These are phyloP conservation scores for Blastomyces percursus DNA, from an alignment of 2,329 filamentous ascomycete genomes.

Conservation along the genomic window DNA sequence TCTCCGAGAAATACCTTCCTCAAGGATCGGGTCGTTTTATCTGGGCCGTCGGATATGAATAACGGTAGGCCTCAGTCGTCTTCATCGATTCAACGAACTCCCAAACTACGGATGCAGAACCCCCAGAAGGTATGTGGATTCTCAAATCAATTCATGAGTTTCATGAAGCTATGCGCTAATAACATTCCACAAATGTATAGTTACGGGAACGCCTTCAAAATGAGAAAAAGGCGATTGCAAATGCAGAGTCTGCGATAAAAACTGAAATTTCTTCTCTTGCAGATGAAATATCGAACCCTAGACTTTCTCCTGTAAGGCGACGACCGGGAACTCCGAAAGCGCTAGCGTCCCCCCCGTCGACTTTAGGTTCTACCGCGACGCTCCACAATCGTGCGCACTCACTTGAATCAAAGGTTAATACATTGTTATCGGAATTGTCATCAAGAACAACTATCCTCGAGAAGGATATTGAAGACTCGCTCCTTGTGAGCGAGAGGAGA, in stretches of 20 bases:
- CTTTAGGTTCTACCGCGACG: slow-evolving; percentile 13
- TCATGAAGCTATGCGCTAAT: background rate
- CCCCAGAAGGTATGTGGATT: slow-evolving; percentile 42
- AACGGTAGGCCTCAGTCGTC: slow-evolving; percentile 37
- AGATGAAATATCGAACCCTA: slow-evolving; percentile 56
- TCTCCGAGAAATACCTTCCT: slow-evolving; percentile 29
- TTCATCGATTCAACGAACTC: slow-evolving; percentile 58
- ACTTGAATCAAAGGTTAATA: slow-evolving; percentile 57
- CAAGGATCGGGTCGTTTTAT: slow-evolving; percentile 24
- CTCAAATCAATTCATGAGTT: background rate
- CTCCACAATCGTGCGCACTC: slow-evolving; percentile 46
- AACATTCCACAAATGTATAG: slow-evolving; percentile 16
- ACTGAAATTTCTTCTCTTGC: slow-evolving; percentile 70
- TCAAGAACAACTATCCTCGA: slow-evolving; percentile 54
- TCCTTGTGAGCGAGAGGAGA: slow-evolving; percentile 66
- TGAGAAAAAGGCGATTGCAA: slow-evolving; percentile 63
- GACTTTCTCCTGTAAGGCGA: slow-evolving; percentile 11
- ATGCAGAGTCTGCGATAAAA: slow-evolving; percentile 58
- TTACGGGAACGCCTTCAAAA: slow-evolving; percentile 71
- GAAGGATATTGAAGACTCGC: slow-evolving; percentile 57
- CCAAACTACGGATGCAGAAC: slow-evolving; percentile 57
- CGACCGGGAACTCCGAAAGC: slow-evolving; percentile 37
- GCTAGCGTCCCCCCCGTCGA: slow-evolving; percentile 18
- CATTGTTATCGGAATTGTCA: slow-evolving; percentile 47
- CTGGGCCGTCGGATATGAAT: slow-evolving; percentile 23